phyloP scores from a whole-genome alignment of 129 eudicot genomes.

The Silybum marianum region DNA sequence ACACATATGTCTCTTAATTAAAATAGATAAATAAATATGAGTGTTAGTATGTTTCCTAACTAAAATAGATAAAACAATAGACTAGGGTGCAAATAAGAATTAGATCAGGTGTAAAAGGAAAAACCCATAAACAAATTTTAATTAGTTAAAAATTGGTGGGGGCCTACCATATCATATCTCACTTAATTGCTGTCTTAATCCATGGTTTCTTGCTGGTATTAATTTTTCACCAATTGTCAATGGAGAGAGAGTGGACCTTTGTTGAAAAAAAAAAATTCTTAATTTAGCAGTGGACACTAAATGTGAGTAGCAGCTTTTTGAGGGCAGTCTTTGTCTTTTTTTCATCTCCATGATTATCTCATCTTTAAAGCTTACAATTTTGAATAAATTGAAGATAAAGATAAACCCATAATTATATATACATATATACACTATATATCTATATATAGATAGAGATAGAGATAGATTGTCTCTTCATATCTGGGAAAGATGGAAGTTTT shows the following conservation, averaged over 20 bases:
- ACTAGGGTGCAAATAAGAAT: too few relatives aligned
- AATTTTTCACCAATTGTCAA: neutral
- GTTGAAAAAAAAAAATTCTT: constrained; percentile 1
- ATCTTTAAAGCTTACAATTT: constrained; percentile 4
- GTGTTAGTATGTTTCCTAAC: too few relatives aligned
- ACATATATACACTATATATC: neutral
- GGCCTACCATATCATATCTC: constrained; percentile 19
- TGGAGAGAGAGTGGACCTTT: neutral
- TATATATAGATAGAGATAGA: neutral
- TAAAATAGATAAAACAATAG: too few relatives aligned
- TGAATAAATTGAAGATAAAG: neutral
- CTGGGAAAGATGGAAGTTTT: constrained; percentile 44
- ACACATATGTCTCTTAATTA: too few relatives aligned
- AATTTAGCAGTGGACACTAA: neutral
- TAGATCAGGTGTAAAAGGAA: too few relatives aligned
- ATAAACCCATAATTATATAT: neutral
- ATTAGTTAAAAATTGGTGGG: neutral
- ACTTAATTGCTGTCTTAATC: constrained; percentile 7
- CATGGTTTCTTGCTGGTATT: neutral
- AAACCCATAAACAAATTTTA: too few relatives aligned
- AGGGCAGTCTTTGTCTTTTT: neutral
- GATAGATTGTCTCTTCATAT: neutral
- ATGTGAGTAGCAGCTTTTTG: neutral
- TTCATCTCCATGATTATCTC: constrained; percentile 6
- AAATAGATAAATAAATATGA: too few relatives aligned